Evolutionary conservation across 78 protist genomes (phyloP).

Genomic region (Dictyostelium capitatum): DNA sequence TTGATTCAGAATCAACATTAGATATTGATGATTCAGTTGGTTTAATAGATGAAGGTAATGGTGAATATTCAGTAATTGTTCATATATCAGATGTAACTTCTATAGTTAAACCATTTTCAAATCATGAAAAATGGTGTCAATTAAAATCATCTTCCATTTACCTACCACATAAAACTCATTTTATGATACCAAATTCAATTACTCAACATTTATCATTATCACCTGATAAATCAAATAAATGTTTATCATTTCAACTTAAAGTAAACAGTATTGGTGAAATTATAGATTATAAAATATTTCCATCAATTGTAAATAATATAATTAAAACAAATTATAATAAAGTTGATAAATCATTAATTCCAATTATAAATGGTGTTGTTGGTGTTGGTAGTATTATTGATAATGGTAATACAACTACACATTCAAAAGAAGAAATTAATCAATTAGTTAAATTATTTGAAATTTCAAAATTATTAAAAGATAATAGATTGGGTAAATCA

Average conservation of each 20-base stretch:
- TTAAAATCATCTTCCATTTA: constrained; percentile 39
- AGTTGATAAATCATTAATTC: constrained; percentile 6
- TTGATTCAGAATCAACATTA: constrained; percentile 29
- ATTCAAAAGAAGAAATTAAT: neutral
- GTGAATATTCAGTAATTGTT: constrained; percentile 1
- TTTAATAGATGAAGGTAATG: constrained; percentile 33
- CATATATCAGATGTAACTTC: constrained; percentile 48
- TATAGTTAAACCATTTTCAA: neutral
- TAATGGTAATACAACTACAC: neutral
- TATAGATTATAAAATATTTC: constrained; percentile 5
- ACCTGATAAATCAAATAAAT: constrained; percentile 6
- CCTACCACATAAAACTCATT: constrained; percentile 19
- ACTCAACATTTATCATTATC: neutral
- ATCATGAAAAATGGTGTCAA: constrained; percentile 16
- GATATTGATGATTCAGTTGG: constrained; percentile 76
- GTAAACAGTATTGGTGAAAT: constrained; percentile 26
- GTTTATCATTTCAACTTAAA: constrained; percentile 50
- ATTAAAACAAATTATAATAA: constrained; percentile 20
- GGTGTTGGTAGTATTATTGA: no score
- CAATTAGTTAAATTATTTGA: neutral
- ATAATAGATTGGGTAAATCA: neutral
- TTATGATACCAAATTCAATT: constrained; percentile 40
- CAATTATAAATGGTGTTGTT: neutral
- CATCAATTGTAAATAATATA: constrained; percentile 42
- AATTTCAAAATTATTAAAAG: neutral